phyloP scores from a whole-genome alignment of 2,329 filamentous ascomycete genomes.

The Cytospora piceae region DNA sequence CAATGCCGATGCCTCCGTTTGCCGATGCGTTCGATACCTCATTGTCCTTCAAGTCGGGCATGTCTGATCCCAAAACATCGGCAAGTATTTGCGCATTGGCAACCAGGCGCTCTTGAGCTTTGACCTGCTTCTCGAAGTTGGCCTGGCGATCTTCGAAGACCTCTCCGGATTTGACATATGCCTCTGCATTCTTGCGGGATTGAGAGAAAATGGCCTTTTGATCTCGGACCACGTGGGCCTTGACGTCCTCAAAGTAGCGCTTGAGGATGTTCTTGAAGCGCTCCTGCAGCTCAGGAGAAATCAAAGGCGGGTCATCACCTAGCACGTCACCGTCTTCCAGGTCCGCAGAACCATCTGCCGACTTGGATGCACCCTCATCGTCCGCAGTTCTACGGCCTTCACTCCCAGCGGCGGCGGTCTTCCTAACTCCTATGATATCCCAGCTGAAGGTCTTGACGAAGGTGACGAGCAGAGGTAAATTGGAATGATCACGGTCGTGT shows the following conservation, averaged over 20 bases:
- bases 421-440: slow-evolving; percentile 85
- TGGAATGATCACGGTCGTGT: slow-evolving; percentile 89
- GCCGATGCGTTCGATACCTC: slow-evolving; percentile 68
- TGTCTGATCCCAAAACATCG: slow-evolving; percentile 84
- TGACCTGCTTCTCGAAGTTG: slow-evolving; percentile 92
- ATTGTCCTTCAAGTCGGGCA: slow-evolving; percentile 89
- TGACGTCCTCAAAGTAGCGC: slow-evolving; percentile 92
- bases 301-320: slow-evolving; percentile 72
- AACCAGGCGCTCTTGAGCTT: slow-evolving; percentile 87
- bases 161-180: slow-evolving; percentile 97
- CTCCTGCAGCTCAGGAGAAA: slow-evolving; percentile 75
- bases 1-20: slow-evolving; percentile 83
- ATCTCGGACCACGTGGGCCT: slow-evolving; percentile 83
- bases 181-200: slow-evolving; percentile 92
- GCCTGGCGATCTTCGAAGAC: slow-evolving; percentile 97
- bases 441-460: slow-evolving; percentile 97
- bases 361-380: slow-evolving; percentile 72
- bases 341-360: slow-evolving; percentile 47
- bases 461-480: slow-evolving; percentile 86
- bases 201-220: slow-evolving; percentile 87
- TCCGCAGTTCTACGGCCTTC: slow-evolving; percentile 85
- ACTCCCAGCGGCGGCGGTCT: slow-evolving; percentile 55
- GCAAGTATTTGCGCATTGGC: slow-evolving; percentile 89
- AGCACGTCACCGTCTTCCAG: slow-evolving; percentile 50
- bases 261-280: slow-evolving; percentile 84